phyloP scores from a whole-genome alignment of 169 alveolate genomes.

The Neospora caninum region DNA sequence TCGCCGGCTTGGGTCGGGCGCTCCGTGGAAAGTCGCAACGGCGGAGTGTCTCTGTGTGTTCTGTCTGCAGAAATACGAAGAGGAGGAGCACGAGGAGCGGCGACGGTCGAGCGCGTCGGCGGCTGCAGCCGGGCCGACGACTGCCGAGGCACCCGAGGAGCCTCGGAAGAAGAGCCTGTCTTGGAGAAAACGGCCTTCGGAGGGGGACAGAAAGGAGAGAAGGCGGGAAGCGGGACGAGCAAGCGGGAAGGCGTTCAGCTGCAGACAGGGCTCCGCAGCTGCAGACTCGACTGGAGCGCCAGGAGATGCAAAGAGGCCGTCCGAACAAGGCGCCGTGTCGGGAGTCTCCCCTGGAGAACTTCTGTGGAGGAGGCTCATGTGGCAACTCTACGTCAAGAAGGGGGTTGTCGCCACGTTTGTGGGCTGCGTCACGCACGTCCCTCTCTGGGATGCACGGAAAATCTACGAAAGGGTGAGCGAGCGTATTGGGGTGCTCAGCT shows the following conservation, averaged over 20 bases:
- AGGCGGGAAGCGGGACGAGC: too few relatives aligned
- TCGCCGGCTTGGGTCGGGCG: too few relatives aligned
- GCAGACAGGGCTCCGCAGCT: too few relatives aligned
- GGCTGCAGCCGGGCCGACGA: neutral
- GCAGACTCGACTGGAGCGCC: too few relatives aligned
- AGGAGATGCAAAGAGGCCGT: too few relatives aligned
- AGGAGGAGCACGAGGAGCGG: slow-evolving; percentile 7
- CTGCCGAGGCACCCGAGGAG: neutral
- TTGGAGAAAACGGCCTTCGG: neutral
- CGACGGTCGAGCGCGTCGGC: neutral
- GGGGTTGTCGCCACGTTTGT: slow-evolving; percentile 34
- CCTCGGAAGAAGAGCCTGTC: neutral
- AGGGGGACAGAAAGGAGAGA: neutral
- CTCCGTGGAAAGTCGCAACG: too few relatives aligned
- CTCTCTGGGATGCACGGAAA: slow-evolving; percentile 18
- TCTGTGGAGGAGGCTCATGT: slow-evolving; percentile 35
- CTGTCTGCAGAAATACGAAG: neutral
- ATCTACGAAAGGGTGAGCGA: neutral
- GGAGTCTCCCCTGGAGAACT: neutral
- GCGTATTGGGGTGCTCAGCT: neutral
- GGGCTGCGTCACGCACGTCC: slow-evolving; percentile 54
- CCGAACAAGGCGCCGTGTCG: too few relatives aligned
- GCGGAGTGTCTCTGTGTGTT: too few relatives aligned
- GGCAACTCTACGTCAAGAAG: slow-evolving; percentile 52
- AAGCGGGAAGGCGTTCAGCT: too few relatives aligned